Base-by-base conservation (phyloP, 2,329 filamentous ascomycete genomes). In the Macroventuria anomochaeta region DNA sequence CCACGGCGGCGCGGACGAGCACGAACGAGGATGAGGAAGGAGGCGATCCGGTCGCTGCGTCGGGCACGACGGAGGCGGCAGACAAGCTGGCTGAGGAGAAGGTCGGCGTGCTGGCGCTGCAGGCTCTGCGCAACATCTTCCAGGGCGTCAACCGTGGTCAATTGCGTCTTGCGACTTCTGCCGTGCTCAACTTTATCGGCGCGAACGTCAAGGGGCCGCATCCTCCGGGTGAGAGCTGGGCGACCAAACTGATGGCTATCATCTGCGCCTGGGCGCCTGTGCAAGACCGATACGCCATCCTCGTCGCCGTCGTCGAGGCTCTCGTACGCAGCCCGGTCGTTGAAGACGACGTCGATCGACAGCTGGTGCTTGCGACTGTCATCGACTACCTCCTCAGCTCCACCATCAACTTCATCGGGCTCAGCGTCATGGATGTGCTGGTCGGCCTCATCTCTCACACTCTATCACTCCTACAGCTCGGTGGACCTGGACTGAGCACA, bases 381-480 rank as follows among this genome's bases (percentile, higher is more conserved):
- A 86, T 97, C 54, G 87, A 90, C 56, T 90, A 89, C 58, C 81
- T 97, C 8, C 80, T 99, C 39, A 88, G 89, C 44, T 97, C 93
- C 0, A 87, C 93, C 34, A 87, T 96, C 69, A 97, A 97, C 74
- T 82, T 97, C 69, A 97, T 99, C 57, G 95, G 95, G 1, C 80
- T 99, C 38, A 97, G 93, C 71, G 89, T 97, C 46, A 97, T 97
- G 87, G 95, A 99, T 72, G 88, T 97, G 15, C 80, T 97, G 23
- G 81, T 96, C 12, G 89, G 91, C 1, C 81, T 99, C 12, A 85
- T 97, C 59, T 88, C 91, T 60, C 91, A 96, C 69, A 89, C 93
- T 70, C 85, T 91, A 62, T 83, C 87, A 65, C 79, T 96, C 7
- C 81, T 96, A 12, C 89, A 91, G 65, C 81, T 91, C 23, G 77